phyloP scores from a whole-genome alignment of 148 eudicot species.

The Dianthus caryophyllus region DNA sequence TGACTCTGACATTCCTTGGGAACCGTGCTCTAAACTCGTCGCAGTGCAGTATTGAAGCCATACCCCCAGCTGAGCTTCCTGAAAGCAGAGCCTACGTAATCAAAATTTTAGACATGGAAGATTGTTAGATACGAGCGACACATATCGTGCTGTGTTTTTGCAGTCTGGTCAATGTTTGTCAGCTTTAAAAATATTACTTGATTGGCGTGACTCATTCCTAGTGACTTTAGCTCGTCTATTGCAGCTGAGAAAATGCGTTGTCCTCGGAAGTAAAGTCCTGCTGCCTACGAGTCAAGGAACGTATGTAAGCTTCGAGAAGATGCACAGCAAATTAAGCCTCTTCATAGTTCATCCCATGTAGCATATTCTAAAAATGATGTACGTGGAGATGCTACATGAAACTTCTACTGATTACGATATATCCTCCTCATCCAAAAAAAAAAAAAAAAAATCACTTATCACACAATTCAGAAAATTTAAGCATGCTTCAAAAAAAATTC shows the following conservation, averaged over 20 bases:
- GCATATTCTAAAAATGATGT: not conserved
- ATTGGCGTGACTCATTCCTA: conserved; percentile 72
- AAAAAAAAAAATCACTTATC: no score
- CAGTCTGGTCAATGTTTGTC: not conserved
- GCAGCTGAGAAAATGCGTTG: conserved; percentile 76
- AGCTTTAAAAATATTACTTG: conserved; percentile 41
- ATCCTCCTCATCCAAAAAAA: no score
- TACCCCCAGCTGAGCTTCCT: conserved; percentile 60
- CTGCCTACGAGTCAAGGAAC: conserved; percentile 36
- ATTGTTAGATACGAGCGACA: not conserved
- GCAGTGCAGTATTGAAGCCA: conserved; percentile 45
- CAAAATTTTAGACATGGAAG: not conserved
- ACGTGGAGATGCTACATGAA: no score
- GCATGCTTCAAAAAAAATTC: no score
- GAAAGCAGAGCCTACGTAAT: conserved; percentile 48
- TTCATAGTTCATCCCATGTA: not conserved
- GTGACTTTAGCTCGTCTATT: conserved; percentile 68
- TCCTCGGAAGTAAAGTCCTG: conserved; percentile 70
- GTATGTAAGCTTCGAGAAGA: not conserved
- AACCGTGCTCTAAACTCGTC: conserved; percentile 39
- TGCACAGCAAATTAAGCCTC: not conserved
- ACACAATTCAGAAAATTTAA: no score
- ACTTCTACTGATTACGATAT: no score
- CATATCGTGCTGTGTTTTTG: no score
- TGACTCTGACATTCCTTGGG: conserved; percentile 34